phyloP scores from a whole-genome alignment of 148 eudicot genomes.

The Chenopodium berlandieri region DNA sequence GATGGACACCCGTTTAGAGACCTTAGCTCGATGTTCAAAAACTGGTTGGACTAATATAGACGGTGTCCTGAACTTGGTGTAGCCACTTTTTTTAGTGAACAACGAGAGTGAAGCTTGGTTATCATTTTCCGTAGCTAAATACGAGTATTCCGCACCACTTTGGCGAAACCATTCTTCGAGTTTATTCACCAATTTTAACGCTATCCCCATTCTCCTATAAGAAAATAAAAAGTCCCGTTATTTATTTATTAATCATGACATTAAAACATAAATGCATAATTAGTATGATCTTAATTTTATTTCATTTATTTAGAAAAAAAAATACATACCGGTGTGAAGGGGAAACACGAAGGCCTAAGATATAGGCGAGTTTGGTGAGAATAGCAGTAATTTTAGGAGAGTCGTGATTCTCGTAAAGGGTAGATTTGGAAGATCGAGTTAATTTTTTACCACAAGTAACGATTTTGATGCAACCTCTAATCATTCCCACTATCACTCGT shows the following conservation, averaged over 20 bases:
- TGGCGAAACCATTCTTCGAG: conserved; percentile 77
- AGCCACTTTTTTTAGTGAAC: conserved; percentile 75
- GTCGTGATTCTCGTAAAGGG: neutral
- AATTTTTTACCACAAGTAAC: conserved; percentile 73
- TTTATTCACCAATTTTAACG: conserved; percentile 52
- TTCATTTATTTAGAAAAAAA: neutral
- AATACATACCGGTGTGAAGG: conserved; percentile 58
- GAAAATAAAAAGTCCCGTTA: neutral
- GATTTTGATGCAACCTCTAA: conserved; percentile 87
- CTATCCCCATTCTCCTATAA: conserved; percentile 81
- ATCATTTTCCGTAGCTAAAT: conserved; percentile 82
- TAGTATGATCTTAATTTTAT: neutral
- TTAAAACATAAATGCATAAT: neutral
- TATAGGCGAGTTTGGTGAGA: conserved; percentile 78
- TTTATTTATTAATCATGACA: too few relatives aligned
- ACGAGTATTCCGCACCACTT: conserved; percentile 78
- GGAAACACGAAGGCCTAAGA: conserved; percentile 88
- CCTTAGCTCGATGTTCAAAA: conserved; percentile 59
- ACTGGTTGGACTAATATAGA: conserved; percentile 87
- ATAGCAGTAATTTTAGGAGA: conserved; percentile 36
- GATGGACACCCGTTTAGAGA: conserved; percentile 36
- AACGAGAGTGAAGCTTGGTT: conserved; percentile 68
- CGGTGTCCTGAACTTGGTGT: conserved; percentile 88
- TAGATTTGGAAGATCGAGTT: conserved; percentile 31
- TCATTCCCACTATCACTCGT: conserved; percentile 74